These are phyloP conservation scores for Tubosaeta sp. DNA, from an alignment of 768 basidiomycete species.

Conservation along the genomic window DNA sequence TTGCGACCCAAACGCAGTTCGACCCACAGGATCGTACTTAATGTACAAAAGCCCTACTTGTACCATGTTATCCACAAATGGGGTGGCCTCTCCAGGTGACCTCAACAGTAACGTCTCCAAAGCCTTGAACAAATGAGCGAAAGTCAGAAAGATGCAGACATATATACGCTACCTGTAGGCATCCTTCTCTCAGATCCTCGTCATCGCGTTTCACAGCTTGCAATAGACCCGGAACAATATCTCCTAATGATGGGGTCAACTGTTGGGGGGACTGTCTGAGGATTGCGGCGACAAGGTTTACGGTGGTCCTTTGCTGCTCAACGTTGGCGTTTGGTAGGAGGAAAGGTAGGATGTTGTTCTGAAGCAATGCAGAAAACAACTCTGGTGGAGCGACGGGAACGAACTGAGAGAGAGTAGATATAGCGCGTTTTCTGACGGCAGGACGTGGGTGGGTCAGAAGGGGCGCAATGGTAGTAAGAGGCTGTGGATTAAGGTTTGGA, in stretches of 20 bases:
- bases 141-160: not conserved
- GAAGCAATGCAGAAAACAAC: slow-evolving; percentile 59
- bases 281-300: slow-evolving; percentile 76
- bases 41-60: slow-evolving; percentile 73
- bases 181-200: slow-evolving; percentile 78
- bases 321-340: slow-evolving; percentile 48
- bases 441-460: slow-evolving; percentile 72
- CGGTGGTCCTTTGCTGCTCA: slow-evolving; percentile 73
- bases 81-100: slow-evolving; percentile 77
- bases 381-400: slow-evolving; percentile 65
- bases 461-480: slow-evolving; percentile 64
- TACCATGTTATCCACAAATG: slow-evolving; percentile 65
- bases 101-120: slow-evolving; percentile 81
- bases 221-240: slow-evolving; percentile 68
- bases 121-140: slow-evolving; percentile 40
- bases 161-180: slow-evolving; percentile 54
- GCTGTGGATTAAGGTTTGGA: slow-evolving; percentile 49
- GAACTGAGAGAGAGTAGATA: slow-evolving; percentile 80
- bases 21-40: slow-evolving; percentile 84
- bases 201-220: slow-evolving; percentile 70
- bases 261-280: slow-evolving; percentile 69
- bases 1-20: not conserved
- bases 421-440: slow-evolving; percentile 90
- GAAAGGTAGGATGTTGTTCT: slow-evolving; percentile 55
- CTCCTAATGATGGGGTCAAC: slow-evolving; percentile 54